Evolutionary conservation across 192 early-diverging fungal genomes (phyloP), one percentile per base, ranked within the genome.

Genomic region (Entomortierella beljakovae): DNA sequence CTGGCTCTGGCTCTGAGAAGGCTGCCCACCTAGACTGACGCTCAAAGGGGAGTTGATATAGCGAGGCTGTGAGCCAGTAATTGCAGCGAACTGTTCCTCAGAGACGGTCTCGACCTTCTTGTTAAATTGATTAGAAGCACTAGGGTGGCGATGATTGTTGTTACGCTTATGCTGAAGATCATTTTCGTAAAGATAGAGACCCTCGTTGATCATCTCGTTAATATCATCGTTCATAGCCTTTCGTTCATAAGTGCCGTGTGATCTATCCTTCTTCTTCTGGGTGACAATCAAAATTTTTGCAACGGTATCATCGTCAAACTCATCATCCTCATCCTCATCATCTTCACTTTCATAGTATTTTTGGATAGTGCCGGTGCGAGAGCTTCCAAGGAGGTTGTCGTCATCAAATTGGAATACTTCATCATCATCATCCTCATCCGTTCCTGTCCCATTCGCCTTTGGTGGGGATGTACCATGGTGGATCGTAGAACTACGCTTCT

Each of bases 121-220:
- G 33, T 61, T 71, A 20, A 46, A 61, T 20, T 72, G 67, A 51
- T 23, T 35, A n/a, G 35, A 34, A 37, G n/a, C 16, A 57, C 33
- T 29, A 29, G 18, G 26, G 15, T 34, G 61, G 31, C 62, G 49
- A 22, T 43, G 55, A 75, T 59, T 83, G 71, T 10, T 72, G 77
- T 58, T 73, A 70, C 64, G 76, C 81, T 59, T 83, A 66, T 46
- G 62, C 18, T 87, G 89, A 59, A 94, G 77, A 18, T 92, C 90
- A 59, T 88, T 77, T 76, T 98, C 95, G 60, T 97, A 98, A 61
- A 91, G 85, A 71, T 92, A 93, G 23, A 98, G 86, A 4, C 95
- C 96, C 71, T 98, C 96, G 80, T 92, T 98, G 80, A 98, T 98
- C 75, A 96, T 94, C 40, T 96, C 94, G 28, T 89, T 85, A 67